Base-by-base conservation (phyloP, 1,284 basidiomycete genomes). In the Sanghuangporus baumii region DNA sequence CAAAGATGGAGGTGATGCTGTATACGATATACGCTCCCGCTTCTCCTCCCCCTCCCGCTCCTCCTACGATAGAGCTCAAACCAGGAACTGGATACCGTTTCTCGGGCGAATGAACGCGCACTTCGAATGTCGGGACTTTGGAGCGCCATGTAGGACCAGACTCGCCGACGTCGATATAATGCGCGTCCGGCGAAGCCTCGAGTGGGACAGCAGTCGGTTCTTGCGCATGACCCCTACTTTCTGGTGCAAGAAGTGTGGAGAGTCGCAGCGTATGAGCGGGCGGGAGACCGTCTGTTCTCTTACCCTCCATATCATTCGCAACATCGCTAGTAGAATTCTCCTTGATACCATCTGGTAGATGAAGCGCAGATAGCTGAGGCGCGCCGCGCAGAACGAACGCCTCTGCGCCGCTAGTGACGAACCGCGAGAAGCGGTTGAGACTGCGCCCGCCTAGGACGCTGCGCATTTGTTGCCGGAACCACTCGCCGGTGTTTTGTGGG, bases 401-500 rank as follows among this genome's bases (percentile, higher is more conserved):
- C 71, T 94, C 92, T 6, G 91, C 91, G 46, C 92, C 91, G 65
- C 86, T 90, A 1, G 88, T 91, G 20, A 94, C 92, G 71, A 93
- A 94, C 66, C 81, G 86, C 0, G 89, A 91, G 75, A 93, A 94
- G 18, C 91, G 80, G 71, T 94, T 93, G 61, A 93, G 74, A 56
- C 82, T 84, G 74, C 86, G 89, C 5, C 89, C 88, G 26, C 90
- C 86, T 1, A 93, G 81, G 0, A 93, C 76, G 66, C 83, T 87
- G 55, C 69, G 65, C 18, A 63, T 26, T 47, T 63, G 61, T 20
- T 59, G 57, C 38, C 65, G 86, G 66, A 89, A 84, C 64, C 87
- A 88, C 72, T 91, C 88, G n/a, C 88, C 89, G 0, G 89, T 91
- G 52, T 79, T 79, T 68, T 91, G 89, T 7, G 83, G 84, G n/a